Percentiles rank a stretch among this genome's conserved stretches.
phyloP scores from a whole-genome alignment of 2,329 filamentous ascomycete species.

The Calonectria pseudoturangicola region DNA sequence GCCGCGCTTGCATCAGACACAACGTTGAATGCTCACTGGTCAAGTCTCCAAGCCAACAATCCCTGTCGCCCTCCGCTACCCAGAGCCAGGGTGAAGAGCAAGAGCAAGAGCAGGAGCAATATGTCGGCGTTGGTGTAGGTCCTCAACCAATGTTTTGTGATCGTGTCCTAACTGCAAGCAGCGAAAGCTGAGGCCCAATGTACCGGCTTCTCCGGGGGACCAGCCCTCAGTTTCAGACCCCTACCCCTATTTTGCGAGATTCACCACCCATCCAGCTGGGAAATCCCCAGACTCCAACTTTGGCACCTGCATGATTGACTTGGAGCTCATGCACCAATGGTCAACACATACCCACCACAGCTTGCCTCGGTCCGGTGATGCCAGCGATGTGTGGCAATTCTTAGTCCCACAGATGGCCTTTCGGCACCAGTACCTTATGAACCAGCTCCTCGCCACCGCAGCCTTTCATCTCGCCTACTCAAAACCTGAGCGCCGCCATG shows the following conservation, averaged over 20 bases:
- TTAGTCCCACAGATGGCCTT: background rate
- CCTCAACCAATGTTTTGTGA: background rate
- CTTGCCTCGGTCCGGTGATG: background rate
- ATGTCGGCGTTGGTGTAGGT: background rate
- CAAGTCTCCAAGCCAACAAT: background rate
- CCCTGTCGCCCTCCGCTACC: background rate
- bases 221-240: background rate
- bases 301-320: constrained; percentile 17
- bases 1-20: constrained; percentile 1
- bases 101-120: background rate
- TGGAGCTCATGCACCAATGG: constrained; percentile 19
- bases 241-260: constrained; percentile 8
- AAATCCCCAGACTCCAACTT: background rate
- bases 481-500: background rate
- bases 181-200: background rate
- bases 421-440: constrained; percentile 6
- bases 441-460: constrained; percentile 3
- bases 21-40: constrained; percentile 8
- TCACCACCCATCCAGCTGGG: constrained; percentile 1
- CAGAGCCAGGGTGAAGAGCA: background rate
- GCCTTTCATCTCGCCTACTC: constrained; percentile 8
- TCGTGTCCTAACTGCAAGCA: background rate
- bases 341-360: background rate
- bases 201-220: background rate
- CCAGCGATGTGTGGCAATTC: background rate